Evolutionary conservation across 371 early-diverging fungal genomes (phyloP).

Genomic region (Haplosporangium sp.): DNA sequence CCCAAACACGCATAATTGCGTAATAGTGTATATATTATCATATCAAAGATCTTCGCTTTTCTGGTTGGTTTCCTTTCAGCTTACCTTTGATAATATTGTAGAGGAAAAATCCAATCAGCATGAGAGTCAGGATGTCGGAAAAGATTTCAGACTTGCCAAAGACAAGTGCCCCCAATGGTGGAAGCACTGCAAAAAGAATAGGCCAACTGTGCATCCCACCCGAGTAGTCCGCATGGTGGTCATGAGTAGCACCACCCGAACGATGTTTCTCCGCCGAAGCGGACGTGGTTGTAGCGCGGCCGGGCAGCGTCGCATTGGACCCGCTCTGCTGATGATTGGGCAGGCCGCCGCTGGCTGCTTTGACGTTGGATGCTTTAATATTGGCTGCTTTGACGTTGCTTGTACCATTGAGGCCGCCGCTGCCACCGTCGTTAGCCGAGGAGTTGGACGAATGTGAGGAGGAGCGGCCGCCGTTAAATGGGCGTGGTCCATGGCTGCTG

Average conservation of each 20-base stretch:
- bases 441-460: constrained; percentile 42
- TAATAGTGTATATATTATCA: too few relatives aligned
- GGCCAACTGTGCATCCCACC: constrained; percentile 64
- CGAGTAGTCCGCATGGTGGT: constrained; percentile 31
- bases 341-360: neutral
- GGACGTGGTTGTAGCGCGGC: constrained; percentile 7
- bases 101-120: constrained; percentile 72
- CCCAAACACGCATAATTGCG: too few relatives aligned
- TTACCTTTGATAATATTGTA: constrained; percentile 79
- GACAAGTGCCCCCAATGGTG: constrained; percentile 72
- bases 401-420: constrained; percentile 12
- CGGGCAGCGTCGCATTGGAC: constrained; percentile 25
- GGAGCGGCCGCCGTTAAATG: constrained; percentile 22
- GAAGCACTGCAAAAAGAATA: constrained; percentile 70
- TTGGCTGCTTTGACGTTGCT: constrained; percentile 2
- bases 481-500: constrained; percentile 8
- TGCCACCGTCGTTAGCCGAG: constrained; percentile 11
- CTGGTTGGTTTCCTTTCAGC: too few relatives aligned
- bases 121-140: constrained; percentile 72
- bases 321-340: constrained; percentile 20
- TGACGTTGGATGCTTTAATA: neutral
- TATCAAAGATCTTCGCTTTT: too few relatives aligned
- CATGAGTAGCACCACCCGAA: constrained; percentile 20
- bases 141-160: constrained; percentile 74
- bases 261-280: constrained; percentile 10